Evolutionary conservation across 805 yeast species (phyloP), one percentile per base, ranked within the genome.

Genomic region (Candida mattraensis): DNA sequence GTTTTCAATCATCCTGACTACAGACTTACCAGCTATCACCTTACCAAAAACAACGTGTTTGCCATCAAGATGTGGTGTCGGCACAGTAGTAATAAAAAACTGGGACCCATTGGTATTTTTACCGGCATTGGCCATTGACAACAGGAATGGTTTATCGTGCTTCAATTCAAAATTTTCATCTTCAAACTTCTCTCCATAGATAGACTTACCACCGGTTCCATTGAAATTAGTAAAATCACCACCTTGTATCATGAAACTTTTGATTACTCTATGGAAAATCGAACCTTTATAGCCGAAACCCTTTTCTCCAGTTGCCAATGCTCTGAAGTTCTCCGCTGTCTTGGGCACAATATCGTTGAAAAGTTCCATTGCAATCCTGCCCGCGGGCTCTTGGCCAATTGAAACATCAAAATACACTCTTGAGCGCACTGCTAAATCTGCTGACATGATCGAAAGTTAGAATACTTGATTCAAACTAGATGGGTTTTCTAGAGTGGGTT

Each of bases 111-210:
- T 93, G 31, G 98, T 91, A 60, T 82, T 79, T 40, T 95, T 88
- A 12, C 98, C 98, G 4, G 97, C 86, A 57, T 91, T 91, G 39
- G 99, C 98, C 98, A 91, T 93, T 6, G 95, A 86, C 50, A 91
- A 73, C 49, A 93, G 70, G 61, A 83, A 89, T 36, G 98, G 98
- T 53, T 73, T 73, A 46, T 80, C 87, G 58, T 91, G 98, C 44
- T 72, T 75, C 47, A 76, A 58, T 31, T 70, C 60, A 61, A 93
- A 91, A 62, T 83, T 83, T 62, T 91, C 99, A 59, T 91, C 99
- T 55, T 86, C 95, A 50, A 84, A 84, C 57, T 83, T 83, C 48
- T 82, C 89, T 18, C 93, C 93, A 54, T 84, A 84, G 44, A 84
- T 84, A 23, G 87, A 79, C 57, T 80, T 87, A 35, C 93, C 93